Conservation (phyloP, 2,329 filamentous ascomycete species). For the Claviceps maximensis region DNA sequence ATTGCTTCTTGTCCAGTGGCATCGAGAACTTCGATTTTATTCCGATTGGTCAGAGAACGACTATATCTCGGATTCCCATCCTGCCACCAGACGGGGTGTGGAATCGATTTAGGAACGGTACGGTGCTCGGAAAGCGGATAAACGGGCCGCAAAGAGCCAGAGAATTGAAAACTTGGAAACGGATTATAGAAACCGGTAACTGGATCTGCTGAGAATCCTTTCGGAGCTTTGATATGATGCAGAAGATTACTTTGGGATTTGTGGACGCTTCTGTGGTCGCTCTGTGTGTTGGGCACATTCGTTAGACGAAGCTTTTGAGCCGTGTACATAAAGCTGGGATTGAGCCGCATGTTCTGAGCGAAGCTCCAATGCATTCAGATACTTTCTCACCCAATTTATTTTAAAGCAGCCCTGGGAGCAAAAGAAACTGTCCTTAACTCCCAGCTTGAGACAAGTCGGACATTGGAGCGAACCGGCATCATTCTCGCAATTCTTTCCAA, state of each 20-base stretch:
- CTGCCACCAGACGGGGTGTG: conserved; percentile 73
- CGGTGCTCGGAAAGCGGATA: conserved; percentile 69
- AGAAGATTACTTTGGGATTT: conserved; percentile 68
- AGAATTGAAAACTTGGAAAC: conserved; percentile 75
- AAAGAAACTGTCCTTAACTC: conserved; percentile 82
- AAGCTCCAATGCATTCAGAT: neutral
- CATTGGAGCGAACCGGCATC: conserved; percentile 80
- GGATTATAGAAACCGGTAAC: conserved; percentile 83
- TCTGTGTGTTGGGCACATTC: conserved; percentile 33
- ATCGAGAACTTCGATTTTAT: conserved; percentile 73
- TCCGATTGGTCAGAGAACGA: conserved; percentile 50
- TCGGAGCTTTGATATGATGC: conserved; percentile 61
- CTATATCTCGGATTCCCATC: conserved; percentile 61
- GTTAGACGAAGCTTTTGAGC: neutral
- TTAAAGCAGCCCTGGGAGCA: conserved; percentile 99
- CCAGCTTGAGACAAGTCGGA: conserved; percentile 85
- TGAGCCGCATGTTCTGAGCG: neutral
- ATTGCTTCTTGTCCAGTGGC: conserved; percentile 73
- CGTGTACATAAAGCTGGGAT: neutral
- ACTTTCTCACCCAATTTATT: conserved; percentile 73
- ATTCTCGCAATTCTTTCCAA: conserved; percentile 73
- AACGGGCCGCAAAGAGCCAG: conserved; percentile 70
- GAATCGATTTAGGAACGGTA: conserved; percentile 65
- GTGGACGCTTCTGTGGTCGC: conserved; percentile 56
- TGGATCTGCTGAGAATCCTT: conserved; percentile 82